Conservation (phyloP, 2,329 filamentous ascomycete species). For the Penicillium sp. region DNA sequence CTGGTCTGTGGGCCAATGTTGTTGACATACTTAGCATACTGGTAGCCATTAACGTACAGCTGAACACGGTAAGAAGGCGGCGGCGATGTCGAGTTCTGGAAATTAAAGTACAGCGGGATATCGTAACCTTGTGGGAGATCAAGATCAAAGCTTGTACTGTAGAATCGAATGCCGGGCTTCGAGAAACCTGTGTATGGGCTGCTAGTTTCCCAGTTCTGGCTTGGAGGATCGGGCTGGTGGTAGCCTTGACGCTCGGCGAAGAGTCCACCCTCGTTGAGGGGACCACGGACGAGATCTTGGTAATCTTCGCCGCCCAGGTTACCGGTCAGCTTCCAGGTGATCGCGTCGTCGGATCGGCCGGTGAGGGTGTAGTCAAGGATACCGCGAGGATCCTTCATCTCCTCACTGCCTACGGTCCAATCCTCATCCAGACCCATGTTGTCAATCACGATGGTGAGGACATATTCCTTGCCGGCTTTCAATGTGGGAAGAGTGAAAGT, state of each 20-base stretch:
- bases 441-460: constrained; percentile 70
- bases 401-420: constrained; percentile 58
- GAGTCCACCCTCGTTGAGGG: constrained; percentile 59
- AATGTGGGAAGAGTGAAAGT: constrained; percentile 60
- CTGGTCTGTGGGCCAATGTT: constrained; percentile 73
- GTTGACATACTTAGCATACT: constrained; percentile 67
- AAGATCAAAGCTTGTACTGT: constrained; percentile 52
- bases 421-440: constrained; percentile 72
- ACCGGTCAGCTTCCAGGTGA: constrained; percentile 60
- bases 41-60: constrained; percentile 74
- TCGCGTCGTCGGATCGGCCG: constrained; percentile 33
- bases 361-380: constrained; percentile 50
- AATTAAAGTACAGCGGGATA: constrained; percentile 55
- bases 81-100: constrained; percentile 49
- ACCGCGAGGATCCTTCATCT: constrained; percentile 60
- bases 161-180: constrained; percentile 54
- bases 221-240: constrained; percentile 53
- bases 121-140: constrained; percentile 55
- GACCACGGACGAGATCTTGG: constrained; percentile 52
- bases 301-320: constrained; percentile 60
- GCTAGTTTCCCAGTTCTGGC: constrained; percentile 31
- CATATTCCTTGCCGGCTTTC: constrained; percentile 52
- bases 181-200: constrained; percentile 45
- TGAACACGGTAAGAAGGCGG: constrained; percentile 60
- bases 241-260: constrained; percentile 57